phyloP scores from a whole-genome alignment of 257 asterid species.

The Jacaranda mimosifolia region DNA sequence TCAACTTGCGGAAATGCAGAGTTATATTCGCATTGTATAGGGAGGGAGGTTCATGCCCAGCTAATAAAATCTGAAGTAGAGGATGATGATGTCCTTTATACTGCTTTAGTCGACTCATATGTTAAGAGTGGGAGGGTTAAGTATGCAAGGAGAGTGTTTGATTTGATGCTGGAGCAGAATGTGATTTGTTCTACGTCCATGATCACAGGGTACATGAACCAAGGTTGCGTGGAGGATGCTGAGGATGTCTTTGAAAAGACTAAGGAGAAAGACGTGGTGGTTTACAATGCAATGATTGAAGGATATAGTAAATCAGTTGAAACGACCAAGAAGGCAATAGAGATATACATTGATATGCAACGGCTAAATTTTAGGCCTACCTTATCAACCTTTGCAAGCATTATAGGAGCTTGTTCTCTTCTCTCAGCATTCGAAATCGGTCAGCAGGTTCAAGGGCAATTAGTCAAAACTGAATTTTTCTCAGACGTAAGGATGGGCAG shows the following conservation, averaged over 20 bases:
- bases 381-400: slow-evolving; percentile 78
- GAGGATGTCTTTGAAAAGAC: slow-evolving; percentile 75
- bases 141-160: slow-evolving; percentile 79
- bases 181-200: slow-evolving; percentile 85
- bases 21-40: slow-evolving; percentile 33
- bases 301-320: slow-evolving; percentile 80
- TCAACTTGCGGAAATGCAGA: slow-evolving; percentile 48
- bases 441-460: slow-evolving; percentile 78
- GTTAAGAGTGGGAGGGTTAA: slow-evolving; percentile 66
- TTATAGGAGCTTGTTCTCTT: slow-evolving; percentile 90
- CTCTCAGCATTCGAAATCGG: slow-evolving; percentile 72
- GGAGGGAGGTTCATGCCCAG: slow-evolving; percentile 71
- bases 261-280: slow-evolving; percentile 73
- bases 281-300: slow-evolving; percentile 97
- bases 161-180: slow-evolving; percentile 70
- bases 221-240: slow-evolving; percentile 62
- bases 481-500: slow-evolving; percentile 73
- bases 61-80: slow-evolving; percentile 53
- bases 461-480: slow-evolving; percentile 61
- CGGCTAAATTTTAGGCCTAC: slow-evolving; percentile 62
- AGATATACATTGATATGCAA: slow-evolving; percentile 70
- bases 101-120: slow-evolving; percentile 81
- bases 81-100: slow-evolving; percentile 81
- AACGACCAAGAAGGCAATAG: slow-evolving; percentile 72
- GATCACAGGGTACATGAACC: slow-evolving; percentile 90